A percentile compares a stretch with the other conserved stretches of the same genome.
phyloP scores from a whole-genome alignment of 371 early-diverging fungal genomes.

The Funneliformis caledonium region DNA sequence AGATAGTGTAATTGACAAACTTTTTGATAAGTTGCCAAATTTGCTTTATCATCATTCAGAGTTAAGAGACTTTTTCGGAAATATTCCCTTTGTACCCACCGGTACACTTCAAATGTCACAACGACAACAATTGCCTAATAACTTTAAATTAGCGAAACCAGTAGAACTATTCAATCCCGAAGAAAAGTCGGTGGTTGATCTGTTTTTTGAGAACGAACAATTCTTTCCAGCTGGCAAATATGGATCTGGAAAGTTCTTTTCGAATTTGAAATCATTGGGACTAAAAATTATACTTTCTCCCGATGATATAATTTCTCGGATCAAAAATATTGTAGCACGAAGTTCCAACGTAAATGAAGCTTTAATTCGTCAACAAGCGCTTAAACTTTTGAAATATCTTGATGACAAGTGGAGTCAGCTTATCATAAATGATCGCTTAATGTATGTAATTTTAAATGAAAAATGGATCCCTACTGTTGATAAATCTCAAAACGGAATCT shows the following conservation, averaged over 20 bases:
- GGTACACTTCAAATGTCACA: not conserved
- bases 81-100: not conserved
- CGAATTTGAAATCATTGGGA: not conserved
- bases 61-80: not conserved
- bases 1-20: not conserved
- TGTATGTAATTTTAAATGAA: not conserved
- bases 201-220: conserved; percentile 1
- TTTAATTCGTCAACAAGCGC: not conserved
- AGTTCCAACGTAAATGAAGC: no score
- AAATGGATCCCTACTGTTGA: conserved; percentile 24
- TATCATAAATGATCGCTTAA: not conserved
- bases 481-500: not conserved
- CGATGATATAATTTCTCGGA: not conserved
- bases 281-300: not conserved
- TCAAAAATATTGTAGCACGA: not conserved
- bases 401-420: not conserved
- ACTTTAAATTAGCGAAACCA: not conserved
- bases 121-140: not conserved
- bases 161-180: not conserved
- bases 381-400: not conserved
- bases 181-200: not conserved
- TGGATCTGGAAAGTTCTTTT: no score
- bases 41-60: not conserved
- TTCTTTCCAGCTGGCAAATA: no score
- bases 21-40: not conserved